These are phyloP conservation scores for Monoraphidium neglectum DNA, from an alignment of 139 green algal genomes.

Conservation along the genomic window DNA sequence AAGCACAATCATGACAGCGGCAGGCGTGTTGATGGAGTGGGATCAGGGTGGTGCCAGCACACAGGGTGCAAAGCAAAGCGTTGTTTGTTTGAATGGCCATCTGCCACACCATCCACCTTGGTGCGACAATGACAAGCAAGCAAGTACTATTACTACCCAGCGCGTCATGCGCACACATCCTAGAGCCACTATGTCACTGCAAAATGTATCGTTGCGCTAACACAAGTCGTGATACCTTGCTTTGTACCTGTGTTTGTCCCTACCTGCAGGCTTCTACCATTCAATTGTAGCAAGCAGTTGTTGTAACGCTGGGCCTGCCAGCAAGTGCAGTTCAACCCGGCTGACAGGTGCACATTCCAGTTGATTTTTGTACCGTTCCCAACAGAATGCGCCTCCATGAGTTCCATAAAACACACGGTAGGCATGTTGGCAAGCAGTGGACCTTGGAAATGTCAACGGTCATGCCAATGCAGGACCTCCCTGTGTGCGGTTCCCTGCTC, in stretches of 20 bases:
- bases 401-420: not conserved
- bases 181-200: too few relatives aligned
- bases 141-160: not conserved
- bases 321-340: not conserved
- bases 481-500: too few relatives aligned
- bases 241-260: not conserved
- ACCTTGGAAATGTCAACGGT: too few relatives aligned
- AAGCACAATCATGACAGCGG: too few relatives aligned
- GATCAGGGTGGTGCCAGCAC: not conserved
- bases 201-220: too few relatives aligned
- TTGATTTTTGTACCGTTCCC: not conserved
- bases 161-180: too few relatives aligned
- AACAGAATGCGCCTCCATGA: not conserved
- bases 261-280: not conserved
- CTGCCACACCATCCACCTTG: not conserved
- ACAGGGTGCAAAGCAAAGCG: not conserved
- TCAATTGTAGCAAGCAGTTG: not conserved
- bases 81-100: not conserved
- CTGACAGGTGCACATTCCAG: not conserved
- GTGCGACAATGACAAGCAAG: not conserved
- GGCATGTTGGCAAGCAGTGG: not conserved
- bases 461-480: too few relatives aligned
- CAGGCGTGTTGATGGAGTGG: too few relatives aligned
- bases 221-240: not conserved
- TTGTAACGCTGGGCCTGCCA: not conserved